A percentile compares a stretch with the other conserved stretches of the same genome.
phyloP scores from a whole-genome alignment of 345 rosid genomes.

The Lagerstroemia speciosa region DNA sequence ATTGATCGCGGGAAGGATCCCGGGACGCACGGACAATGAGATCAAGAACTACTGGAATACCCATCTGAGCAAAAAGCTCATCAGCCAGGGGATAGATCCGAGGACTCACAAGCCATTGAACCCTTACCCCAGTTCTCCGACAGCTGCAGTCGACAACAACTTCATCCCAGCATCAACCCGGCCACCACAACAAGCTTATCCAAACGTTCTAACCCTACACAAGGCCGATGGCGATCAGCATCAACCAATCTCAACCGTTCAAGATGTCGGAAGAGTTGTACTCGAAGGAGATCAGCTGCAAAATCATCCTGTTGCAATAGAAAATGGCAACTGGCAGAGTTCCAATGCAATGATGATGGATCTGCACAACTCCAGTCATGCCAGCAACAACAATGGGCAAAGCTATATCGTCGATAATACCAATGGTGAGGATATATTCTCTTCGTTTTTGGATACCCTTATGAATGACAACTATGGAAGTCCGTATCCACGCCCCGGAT shows the following conservation, averaged over 20 bases:
- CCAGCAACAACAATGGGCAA: conserved; percentile 10
- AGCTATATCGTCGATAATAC: conserved; percentile 16
- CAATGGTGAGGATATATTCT: conserved; percentile 44
- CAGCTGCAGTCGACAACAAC: neutral
- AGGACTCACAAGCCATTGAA: conserved; percentile 65
- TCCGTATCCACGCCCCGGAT: conserved; percentile 4
- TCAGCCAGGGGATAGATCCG: conserved; percentile 77
- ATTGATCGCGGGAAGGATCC: conserved; percentile 79
- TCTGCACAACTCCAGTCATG: neutral
- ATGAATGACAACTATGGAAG: conserved; percentile 29
- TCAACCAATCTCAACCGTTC: neutral
- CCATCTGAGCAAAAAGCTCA: conserved; percentile 67
- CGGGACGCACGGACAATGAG: conserved; percentile 84
- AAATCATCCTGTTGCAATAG: neutral
- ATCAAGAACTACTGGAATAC: conserved; percentile 94
- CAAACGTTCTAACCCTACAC: neutral
- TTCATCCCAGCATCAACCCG: neutral
- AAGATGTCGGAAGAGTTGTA: neutral
- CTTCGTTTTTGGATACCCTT: conserved; percentile 59
- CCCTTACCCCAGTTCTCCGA: conserved; percentile 17
- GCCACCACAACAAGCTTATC: neutral
- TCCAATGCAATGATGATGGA: neutral
- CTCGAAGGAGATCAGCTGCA: neutral
- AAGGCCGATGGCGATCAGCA: neutral
- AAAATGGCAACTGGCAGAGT: neutral